Evolutionary conservation across 192 early-diverging fungal species (phyloP).

Genomic region (Umbelopsis ramanniana): DNA sequence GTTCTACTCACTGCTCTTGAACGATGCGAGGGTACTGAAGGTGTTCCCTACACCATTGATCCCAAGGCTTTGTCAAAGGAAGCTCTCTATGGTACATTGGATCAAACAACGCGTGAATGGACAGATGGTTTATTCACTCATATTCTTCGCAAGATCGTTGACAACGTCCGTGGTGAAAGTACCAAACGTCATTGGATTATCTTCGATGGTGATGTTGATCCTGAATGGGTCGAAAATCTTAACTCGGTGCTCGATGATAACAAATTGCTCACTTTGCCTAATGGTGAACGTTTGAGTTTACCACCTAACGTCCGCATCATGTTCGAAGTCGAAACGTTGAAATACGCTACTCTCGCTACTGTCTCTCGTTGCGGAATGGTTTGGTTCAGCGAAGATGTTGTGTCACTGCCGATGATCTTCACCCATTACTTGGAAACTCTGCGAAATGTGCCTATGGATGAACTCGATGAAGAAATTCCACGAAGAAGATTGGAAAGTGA

Average conservation of each 20-base stretch:
- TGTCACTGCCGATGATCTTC: conserved; percentile 78
- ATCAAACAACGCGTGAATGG: conserved; percentile 99
- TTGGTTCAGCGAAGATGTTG: conserved; percentile 95
- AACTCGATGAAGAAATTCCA: conserved; percentile 71
- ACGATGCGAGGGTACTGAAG: conserved; percentile 87
- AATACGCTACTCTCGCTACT: conserved; percentile 97
- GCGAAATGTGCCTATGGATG: conserved; percentile 74
- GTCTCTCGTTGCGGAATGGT: conserved; percentile 99
- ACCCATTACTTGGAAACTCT: conserved; percentile 85
- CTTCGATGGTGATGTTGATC: conserved; percentile 99
- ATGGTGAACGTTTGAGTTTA: conserved; percentile 95
- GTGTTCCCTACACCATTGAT: conserved; percentile 93
- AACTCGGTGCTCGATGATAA: conserved; percentile 98
- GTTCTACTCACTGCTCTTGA: conserved; percentile 90
- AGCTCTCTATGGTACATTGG: conserved; percentile 93
- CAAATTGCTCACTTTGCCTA: conserved; percentile 94
- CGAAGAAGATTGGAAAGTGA: conserved; percentile 45
- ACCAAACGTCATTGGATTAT: conserved; percentile 97
- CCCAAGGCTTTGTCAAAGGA: conserved; percentile 99
- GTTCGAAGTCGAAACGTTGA: conserved; percentile 99
- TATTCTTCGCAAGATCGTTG: conserved; percentile 95
- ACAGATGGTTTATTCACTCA: conserved; percentile 99
- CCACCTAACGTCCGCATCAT: conserved; percentile 97
- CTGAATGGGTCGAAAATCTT: conserved; percentile 99
- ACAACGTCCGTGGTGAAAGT: conserved; percentile 97